These are phyloP conservation scores for Nectriaceae sp. DNA, from an alignment of 2,329 filamentous ascomycete genomes.

Conservation along the genomic window DNA sequence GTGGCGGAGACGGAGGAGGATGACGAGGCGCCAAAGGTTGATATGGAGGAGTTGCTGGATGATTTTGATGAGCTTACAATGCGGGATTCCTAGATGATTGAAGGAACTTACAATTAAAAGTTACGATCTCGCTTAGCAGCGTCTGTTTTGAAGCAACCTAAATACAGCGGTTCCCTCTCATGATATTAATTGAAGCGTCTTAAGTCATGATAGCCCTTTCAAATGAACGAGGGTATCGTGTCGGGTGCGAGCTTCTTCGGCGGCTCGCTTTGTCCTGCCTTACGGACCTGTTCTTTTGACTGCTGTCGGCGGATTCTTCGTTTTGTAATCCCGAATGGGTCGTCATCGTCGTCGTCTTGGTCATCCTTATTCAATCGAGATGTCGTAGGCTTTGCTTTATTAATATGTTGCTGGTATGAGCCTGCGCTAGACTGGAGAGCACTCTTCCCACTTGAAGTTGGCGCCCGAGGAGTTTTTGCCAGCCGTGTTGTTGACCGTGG, in stretches of 20 bases:
- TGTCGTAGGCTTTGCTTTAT: background rate
- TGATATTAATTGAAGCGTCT: no score
- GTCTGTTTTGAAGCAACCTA: no score
- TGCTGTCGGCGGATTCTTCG: constrained; percentile 32
- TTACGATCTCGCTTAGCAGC: constrained; percentile 4
- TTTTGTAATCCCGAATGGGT: constrained; percentile 38
- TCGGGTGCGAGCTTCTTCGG: constrained; percentile 25
- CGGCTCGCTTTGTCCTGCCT: constrained; percentile 13
- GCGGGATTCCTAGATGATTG: constrained; percentile 39
- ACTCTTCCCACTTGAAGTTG: constrained; percentile 9
- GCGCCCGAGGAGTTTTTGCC: constrained; percentile 14
- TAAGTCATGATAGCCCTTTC: constrained; percentile 10
- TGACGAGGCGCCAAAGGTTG: constrained; percentile 67
- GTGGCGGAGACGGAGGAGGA: constrained; percentile 66
- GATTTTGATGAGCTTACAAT: constrained; percentile 81
- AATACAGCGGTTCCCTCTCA: no score
- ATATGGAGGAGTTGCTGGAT: constrained; percentile 82
- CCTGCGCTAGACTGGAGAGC: constrained; percentile 2
- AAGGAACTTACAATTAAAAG: constrained; percentile 26
- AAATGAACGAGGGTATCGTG: constrained; percentile 41
- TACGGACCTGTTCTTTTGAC: constrained; percentile 32
- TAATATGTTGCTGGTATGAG: constrained; percentile 4
- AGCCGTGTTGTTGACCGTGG: constrained; percentile 13
- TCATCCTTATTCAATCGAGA: background rate
- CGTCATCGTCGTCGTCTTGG: constrained; percentile 31